Base-by-base conservation (phyloP, 2,329 filamentous ascomycete genomes). In the Colletotrichum sp. region DNA sequence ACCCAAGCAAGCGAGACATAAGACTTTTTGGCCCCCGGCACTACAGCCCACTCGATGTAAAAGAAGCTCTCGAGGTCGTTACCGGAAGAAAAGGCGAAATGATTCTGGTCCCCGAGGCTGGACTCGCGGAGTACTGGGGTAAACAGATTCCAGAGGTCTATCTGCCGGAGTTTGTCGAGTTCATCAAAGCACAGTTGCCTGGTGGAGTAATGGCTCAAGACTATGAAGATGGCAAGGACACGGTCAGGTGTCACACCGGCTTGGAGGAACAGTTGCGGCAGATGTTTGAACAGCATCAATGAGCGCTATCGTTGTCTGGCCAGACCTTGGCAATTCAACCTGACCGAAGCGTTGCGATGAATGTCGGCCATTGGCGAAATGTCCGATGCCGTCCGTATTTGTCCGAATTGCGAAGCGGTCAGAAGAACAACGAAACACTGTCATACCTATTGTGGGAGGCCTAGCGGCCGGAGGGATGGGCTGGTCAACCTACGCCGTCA, bases 41-140 rank as follows among this genome's bases (percentile, higher is more conserved):
- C 8, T 83, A 82, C 66, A 80, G 78, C 36, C 44, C 82, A 6
- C n/a, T 77, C 1, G 83, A 84, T n/a, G 72, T 84, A 16, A 80
- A 82, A 30, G 57, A 77, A 0, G 80, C 79, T 0, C 72, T 83
- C 5, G 82, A 83, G 8, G 77, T 79, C 15, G 78, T 81, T 3
- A 81, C 78, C 0, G 82, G 80, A 1, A 83, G 81, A 61, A 71
- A 78, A 22, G 75, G 78, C 6, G 73, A 80, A n/a, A 22, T 84
- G 7, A 66, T 74, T 1, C 74, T 78, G 6, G 71, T 84, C 2
- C 72, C 77, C 44, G 77, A 71, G 28, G 79, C 80, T 1, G 39
- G 79, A 7, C 77, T 84, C 5, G 74, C 74, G 0, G 72, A 69
- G 5, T 83, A 77, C 55, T 83, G 77, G 55, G 74, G 63, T 2